phyloP scores from a whole-genome alignment of 129 eudicot species.

The Pulicaria dysenterica region DNA sequence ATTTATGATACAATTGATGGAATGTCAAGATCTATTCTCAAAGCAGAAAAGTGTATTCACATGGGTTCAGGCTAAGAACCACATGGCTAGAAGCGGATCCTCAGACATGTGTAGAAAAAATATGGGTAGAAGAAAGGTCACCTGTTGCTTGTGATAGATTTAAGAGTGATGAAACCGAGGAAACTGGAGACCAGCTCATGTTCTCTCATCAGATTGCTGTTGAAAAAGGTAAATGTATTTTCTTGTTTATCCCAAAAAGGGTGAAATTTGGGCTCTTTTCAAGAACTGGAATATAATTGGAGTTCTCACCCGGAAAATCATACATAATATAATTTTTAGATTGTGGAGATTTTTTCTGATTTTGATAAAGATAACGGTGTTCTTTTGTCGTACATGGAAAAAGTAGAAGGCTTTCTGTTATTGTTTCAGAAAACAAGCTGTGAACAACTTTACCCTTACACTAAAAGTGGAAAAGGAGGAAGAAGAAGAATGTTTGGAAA shows the following conservation, averaged over 20 bases:
- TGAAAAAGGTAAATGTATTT: slow-evolving; percentile 38
- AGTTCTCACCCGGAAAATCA: slow-evolving; percentile 49
- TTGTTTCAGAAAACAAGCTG: slow-evolving; percentile 48
- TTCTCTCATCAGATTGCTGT: slow-evolving; percentile 69
- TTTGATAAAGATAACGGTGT: slow-evolving; percentile 43
- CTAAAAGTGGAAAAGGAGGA: too few relatives aligned
- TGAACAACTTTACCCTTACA: slow-evolving; percentile 3
- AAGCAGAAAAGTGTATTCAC: slow-evolving; percentile 46
- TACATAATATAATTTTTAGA: slow-evolving; percentile 46
- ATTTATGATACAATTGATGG: slow-evolving; percentile 63
- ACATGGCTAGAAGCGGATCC: slow-evolving; percentile 83
- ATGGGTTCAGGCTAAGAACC: slow-evolving; percentile 55
- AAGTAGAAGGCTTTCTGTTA: slow-evolving; percentile 65
- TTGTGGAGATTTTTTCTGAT: slow-evolving; percentile 77
- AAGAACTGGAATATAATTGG: slow-evolving; percentile 86
- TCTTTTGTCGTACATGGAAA: slow-evolving; percentile 60
- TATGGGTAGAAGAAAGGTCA: slow-evolving; percentile 55
- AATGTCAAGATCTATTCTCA: slow-evolving; percentile 89
- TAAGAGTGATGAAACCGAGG: slow-evolving; percentile 42
- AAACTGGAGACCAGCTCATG: slow-evolving; percentile 42
- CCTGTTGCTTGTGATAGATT: slow-evolving; percentile 76
- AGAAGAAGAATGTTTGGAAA: too few relatives aligned
- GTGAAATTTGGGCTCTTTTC: slow-evolving; percentile 86
- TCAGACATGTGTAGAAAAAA: slow-evolving; percentile 32
- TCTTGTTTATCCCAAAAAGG: slow-evolving; percentile 59